phyloP scores from a whole-genome alignment of 768 basidiomycete species.

The Terana coerulea region DNA sequence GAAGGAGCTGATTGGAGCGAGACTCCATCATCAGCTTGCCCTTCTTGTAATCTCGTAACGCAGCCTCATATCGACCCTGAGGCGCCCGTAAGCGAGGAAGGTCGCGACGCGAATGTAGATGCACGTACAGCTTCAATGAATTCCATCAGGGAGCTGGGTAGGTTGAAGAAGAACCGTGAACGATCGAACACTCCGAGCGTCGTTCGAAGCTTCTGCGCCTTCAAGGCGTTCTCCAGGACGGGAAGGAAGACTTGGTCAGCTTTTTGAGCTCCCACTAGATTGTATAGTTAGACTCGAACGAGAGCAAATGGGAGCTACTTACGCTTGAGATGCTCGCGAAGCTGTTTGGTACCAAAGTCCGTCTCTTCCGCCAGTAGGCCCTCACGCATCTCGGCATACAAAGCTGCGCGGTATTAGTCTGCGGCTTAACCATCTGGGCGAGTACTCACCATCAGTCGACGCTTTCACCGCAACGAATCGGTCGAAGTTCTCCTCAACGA shows the following conservation, averaged over 20 bases:
- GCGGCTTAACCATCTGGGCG: too few species aligned
- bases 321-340: slow-evolving; percentile 88
- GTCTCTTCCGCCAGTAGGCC: slow-evolving; percentile 71
- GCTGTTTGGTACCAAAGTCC: slow-evolving; percentile 79
- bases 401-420: slow-evolving; percentile 44
- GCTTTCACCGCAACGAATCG: slow-evolving; percentile 97
- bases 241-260: slow-evolving; percentile 96
- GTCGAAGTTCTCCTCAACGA: slow-evolving; percentile 98
- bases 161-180: slow-evolving; percentile 97
- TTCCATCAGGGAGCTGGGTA: slow-evolving; percentile 88
- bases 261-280: slow-evolving; percentile 80
- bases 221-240: slow-evolving; percentile 91
- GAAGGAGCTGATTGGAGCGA: slow-evolving; percentile 81
- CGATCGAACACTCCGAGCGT: slow-evolving; percentile 95
- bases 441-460: slow-evolving; percentile 78
- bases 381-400: slow-evolving; percentile 92
- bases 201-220: slow-evolving; percentile 87
- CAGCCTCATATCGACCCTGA: slow-evolving; percentile 91
- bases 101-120: neutral
- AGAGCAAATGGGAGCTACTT: slow-evolving; percentile 19
- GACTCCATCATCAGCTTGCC: slow-evolving; percentile 88
- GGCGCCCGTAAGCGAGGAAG: neutral
- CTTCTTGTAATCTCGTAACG: slow-evolving; percentile 95
- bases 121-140: slow-evolving; percentile 77
- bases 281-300: neutral